Base-by-base conservation (phyloP, 768 basidiomycete genomes). In the Leucogyrophana mollusca region DNA sequence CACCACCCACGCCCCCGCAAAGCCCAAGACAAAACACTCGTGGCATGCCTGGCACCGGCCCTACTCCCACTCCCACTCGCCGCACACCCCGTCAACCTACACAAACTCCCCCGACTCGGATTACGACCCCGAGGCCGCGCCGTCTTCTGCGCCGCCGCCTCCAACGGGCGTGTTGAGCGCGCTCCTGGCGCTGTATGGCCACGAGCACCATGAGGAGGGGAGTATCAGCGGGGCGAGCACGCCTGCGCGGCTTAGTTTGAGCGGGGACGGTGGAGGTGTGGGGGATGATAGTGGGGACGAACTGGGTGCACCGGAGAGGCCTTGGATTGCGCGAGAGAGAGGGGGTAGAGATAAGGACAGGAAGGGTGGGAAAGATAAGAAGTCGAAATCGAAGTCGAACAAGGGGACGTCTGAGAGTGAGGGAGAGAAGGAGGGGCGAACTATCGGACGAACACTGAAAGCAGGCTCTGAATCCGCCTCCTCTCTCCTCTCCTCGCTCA, bases 141-240 rank as follows among this genome's bases (percentile, higher is more conserved):
- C 4, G 43, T 17, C 42, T 33, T 34, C 53, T 46, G 46, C 45
- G 25, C 47, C 34, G 23, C 36, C 59, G 7, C 43, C 45, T 36
- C 48, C 41, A 0, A 73, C 72, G 9, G 83, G 86, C 13, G 78
- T 90, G 5, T 71, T 90, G 4, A 81, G 84, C 2, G 73, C 85
- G 1, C 61, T 90, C 33, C 67, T 90, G 36, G 73, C 82, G 16
- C 70, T 88, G 18, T 87, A 88, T 56, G 78, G 58, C 2, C 52
- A 56, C 14, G 57, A 64, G 7, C 39, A 55, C 17, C 59, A 58
- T 20, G 43, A 45, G 10, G 61, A 55, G 0, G 54, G 45, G 21
- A 64, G 56, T 16, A 30, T 7, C 17, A 64, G 59, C 9, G 61
- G 52, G 13, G 34, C 39, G 20, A 61, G 63, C 20, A 48, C 46